phyloP scores from a whole-genome alignment of 495 filamentous ascomycete genomes.

The Penicillium paxilli region DNA sequence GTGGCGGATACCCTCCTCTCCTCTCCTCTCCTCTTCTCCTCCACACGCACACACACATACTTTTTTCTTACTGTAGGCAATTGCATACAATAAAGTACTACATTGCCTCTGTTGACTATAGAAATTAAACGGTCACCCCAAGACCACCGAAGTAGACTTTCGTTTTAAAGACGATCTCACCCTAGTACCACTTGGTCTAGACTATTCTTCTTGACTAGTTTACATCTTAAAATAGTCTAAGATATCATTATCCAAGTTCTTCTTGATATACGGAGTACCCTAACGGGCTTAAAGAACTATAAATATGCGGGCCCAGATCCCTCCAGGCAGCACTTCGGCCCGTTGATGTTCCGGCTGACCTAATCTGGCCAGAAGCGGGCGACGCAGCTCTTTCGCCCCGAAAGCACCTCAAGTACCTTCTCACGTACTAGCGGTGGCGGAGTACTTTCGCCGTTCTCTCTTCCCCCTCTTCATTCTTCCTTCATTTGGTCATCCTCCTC shows the following conservation, averaged over 20 bases:
- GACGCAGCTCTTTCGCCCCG: constrained; percentile 5
- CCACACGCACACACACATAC: neutral
- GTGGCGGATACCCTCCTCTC: neutral
- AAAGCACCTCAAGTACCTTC: constrained; percentile 17
- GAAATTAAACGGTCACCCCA: too few species aligned
- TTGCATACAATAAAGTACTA: too few species aligned
- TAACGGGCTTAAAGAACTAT: constrained; percentile 3
- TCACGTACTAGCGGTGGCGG: constrained; percentile 23
- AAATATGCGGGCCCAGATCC: constrained; percentile 4
- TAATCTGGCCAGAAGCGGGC: constrained; percentile 17
- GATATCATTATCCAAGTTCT: too few species aligned
- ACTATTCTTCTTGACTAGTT: too few species aligned
- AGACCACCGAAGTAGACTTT: too few species aligned
- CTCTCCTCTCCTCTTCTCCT: neutral
- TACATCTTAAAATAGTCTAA: too few species aligned
- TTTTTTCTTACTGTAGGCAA: neutral
- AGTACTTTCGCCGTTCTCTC: constrained; percentile 21
- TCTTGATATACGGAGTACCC: too few species aligned
- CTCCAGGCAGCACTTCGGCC: constrained; percentile 1
- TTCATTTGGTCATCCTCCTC: neutral
- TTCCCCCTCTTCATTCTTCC: constrained; percentile 3
- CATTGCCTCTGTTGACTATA: too few species aligned
- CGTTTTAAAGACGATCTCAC: too few species aligned
- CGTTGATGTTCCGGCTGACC: constrained; percentile 13
- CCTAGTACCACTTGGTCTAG: too few species aligned